A percentile compares a stretch with the other conserved stretches of the same genome.
These are phyloP conservation scores for Salix exigua DNA, from an alignment of 345 rosid genomes.

Conservation along the genomic window DNA sequence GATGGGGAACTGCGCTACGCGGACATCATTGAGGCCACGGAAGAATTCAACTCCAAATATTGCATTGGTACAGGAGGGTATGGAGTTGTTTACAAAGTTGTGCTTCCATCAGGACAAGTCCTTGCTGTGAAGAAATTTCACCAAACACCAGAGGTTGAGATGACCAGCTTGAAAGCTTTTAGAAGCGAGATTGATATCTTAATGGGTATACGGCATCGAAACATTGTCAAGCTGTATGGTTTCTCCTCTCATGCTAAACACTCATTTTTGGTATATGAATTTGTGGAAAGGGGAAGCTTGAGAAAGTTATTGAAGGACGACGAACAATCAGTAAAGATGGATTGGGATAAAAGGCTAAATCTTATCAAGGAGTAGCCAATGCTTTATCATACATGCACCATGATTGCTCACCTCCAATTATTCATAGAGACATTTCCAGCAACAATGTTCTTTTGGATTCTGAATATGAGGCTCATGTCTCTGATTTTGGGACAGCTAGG, in stretches of 20 bases:
- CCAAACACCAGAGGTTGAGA: background rate
- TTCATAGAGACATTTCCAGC: conserved; percentile 14
- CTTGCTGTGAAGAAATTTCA: conserved; percentile 14
- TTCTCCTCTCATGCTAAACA: background rate
- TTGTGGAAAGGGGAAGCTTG: conserved; percentile 14
- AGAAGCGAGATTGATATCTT: conserved; percentile 2
- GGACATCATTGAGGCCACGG: conserved; percentile 4
- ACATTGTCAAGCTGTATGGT: background rate
- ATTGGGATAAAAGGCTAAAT: conserved; percentile 8
- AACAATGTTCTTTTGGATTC: conserved; percentile 17
- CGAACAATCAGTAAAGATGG: background rate
- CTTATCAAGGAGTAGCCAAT: conserved; percentile 3
- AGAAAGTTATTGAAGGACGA: background rate
- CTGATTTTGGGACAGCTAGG: conserved; percentile 17
- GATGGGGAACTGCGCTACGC: background rate
- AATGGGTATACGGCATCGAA: background rate
- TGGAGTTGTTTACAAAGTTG: conserved; percentile 8
- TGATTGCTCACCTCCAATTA: conserved; percentile 7
- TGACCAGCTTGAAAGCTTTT: conserved; percentile 1
- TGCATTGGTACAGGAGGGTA: conserved; percentile 5
- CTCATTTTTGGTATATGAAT: conserved; percentile 11
- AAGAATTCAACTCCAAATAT: conserved; percentile 6
- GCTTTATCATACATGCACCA: conserved; percentile 19
- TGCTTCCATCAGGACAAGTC: background rate
- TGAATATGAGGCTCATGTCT: conserved; percentile 1